phyloP scores from a whole-genome alignment of 495 filamentous ascomycete genomes.

The Bombardia bombarda region DNA sequence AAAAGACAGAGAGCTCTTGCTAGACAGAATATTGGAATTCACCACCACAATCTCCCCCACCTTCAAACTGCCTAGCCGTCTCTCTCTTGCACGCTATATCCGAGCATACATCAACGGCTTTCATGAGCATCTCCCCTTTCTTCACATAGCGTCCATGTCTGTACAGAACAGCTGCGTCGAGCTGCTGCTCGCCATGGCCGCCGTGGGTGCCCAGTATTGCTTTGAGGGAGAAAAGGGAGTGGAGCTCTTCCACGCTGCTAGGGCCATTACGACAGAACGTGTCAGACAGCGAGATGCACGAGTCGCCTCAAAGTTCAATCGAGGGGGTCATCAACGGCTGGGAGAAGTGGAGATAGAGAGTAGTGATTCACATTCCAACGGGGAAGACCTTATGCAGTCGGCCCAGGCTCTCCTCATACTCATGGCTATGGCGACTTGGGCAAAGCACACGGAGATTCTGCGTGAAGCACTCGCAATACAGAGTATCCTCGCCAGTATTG shows the following conservation, averaged over 20 bases:
- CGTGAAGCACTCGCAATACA: constrained; percentile 2
- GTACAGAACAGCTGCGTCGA: neutral
- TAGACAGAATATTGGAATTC: neutral
- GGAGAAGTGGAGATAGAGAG: no score
- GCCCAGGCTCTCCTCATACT: constrained; percentile 7
- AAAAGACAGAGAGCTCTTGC: neutral
- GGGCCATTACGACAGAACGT: constrained; percentile 4
- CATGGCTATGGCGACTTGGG: constrained; percentile 10
- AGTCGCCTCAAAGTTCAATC: neutral
- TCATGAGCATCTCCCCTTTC: constrained; percentile 40
- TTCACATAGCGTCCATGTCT: constrained; percentile 13
- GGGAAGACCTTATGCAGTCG: constrained; percentile 4
- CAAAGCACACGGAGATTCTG: constrained; percentile 1
- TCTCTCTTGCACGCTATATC: constrained; percentile 6
- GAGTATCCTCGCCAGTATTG: constrained; percentile 5
- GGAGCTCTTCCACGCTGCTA: constrained; percentile 9
- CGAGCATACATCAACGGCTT: constrained; percentile 28
- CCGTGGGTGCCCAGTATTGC: constrained; percentile 11
- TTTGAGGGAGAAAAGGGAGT: constrained; percentile 10
- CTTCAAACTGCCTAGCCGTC: constrained; percentile 8
- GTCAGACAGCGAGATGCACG: constrained; percentile 1
- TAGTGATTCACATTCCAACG: neutral
- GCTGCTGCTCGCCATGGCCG: constrained; percentile 9
- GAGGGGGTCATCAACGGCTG: neutral
- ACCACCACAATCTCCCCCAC: neutral